Evolutionary conservation across 2,329 filamentous ascomycete species (phyloP).

Genomic region (Thielaviopsis euricoi): DNA sequence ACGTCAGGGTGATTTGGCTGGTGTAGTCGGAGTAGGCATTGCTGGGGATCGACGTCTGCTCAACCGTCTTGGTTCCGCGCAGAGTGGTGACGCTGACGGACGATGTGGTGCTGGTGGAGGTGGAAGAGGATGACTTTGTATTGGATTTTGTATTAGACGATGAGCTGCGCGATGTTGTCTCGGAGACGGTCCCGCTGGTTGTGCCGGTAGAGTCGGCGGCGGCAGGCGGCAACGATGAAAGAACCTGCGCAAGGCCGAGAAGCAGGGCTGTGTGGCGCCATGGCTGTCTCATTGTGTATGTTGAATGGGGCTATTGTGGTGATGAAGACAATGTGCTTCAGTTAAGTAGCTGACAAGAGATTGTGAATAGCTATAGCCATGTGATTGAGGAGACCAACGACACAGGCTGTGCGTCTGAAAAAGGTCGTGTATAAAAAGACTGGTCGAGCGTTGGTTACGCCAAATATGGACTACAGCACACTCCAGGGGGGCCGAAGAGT

Average conservation of each 20-base stretch:
- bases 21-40: conserved; percentile 28
- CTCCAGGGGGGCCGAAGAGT: too few relatives aligned
- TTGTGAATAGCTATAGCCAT: too few relatives aligned
- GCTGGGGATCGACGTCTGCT: conserved; percentile 24
- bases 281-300: not conserved
- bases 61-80: conserved; percentile 23
- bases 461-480: not conserved
- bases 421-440: too few relatives aligned
- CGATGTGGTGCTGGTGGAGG: not conserved
- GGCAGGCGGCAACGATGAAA: not conserved
- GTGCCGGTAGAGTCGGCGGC: not conserved
- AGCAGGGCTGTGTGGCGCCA: not conserved
- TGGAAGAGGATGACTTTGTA: conserved; percentile 1
- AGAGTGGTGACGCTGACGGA: conserved; percentile 20
- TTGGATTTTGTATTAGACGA: conserved; percentile 1
- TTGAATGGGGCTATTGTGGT: not conserved
- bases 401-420: too few relatives aligned
- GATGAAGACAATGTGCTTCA: too few relatives aligned
- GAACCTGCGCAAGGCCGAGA: not conserved
- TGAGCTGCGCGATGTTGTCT: not conserved
- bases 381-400: too few relatives aligned
- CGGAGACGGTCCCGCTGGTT: conserved; percentile 2
- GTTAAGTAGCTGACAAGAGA: too few relatives aligned
- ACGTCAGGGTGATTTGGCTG: conserved; percentile 24
- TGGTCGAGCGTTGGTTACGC: not conserved